Conservation (phyloP, 2,329 filamentous ascomycete genomes). For the Pseudocercospora cruenta region DNA sequence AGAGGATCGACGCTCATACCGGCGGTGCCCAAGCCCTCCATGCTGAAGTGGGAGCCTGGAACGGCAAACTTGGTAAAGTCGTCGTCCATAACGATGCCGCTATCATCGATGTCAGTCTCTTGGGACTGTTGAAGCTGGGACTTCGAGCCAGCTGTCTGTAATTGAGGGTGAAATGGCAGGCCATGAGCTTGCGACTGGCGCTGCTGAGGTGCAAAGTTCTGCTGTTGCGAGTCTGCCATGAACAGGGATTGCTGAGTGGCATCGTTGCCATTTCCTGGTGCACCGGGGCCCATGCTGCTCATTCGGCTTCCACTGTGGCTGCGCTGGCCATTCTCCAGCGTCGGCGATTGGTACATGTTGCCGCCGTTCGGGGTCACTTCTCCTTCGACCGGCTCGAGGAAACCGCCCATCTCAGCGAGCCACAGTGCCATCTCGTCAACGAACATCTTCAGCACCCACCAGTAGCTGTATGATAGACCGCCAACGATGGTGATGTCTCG, state of each 20-base stretch:
- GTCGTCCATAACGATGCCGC: slow-evolving; percentile 45
- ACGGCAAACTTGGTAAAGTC: slow-evolving; percentile 26
- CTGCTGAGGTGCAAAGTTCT: slow-evolving; percentile 25
- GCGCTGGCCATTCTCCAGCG: slow-evolving; percentile 31
- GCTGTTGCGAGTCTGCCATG: slow-evolving; percentile 27
- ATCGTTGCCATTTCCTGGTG: slow-evolving; percentile 19
- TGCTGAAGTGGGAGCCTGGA: slow-evolving; percentile 20
- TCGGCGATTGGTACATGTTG: slow-evolving; percentile 30
- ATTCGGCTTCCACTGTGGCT: slow-evolving; percentile 38
- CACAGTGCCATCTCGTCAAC: slow-evolving; percentile 93
- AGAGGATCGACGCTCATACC: slow-evolving; percentile 21
- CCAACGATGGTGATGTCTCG: slow-evolving; percentile 79
- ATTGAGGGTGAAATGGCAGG: slow-evolving; percentile 20
- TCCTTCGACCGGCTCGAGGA: slow-evolving; percentile 60
- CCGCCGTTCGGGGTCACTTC: slow-evolving; percentile 12
- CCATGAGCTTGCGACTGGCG: slow-evolving; percentile 23
- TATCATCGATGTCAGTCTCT: slow-evolving; percentile 43
- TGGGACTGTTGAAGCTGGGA: slow-evolving; percentile 26
- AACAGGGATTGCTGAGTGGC: slow-evolving; percentile 23
- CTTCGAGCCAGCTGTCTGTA: slow-evolving; percentile 10
- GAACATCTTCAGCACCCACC: slow-evolving; percentile 96
- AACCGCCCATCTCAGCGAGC: slow-evolving; percentile 86
- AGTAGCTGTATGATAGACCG: slow-evolving; percentile 81
- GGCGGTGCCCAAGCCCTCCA: slow-evolving; percentile 22
- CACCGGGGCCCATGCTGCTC: slow-evolving; percentile 38